A percentile compares a stretch with the other conserved stretches of the same genome.
phyloP scores from a whole-genome alignment of 352 stramenopile genomes.

The Aphanomyces cochlioides region DNA sequence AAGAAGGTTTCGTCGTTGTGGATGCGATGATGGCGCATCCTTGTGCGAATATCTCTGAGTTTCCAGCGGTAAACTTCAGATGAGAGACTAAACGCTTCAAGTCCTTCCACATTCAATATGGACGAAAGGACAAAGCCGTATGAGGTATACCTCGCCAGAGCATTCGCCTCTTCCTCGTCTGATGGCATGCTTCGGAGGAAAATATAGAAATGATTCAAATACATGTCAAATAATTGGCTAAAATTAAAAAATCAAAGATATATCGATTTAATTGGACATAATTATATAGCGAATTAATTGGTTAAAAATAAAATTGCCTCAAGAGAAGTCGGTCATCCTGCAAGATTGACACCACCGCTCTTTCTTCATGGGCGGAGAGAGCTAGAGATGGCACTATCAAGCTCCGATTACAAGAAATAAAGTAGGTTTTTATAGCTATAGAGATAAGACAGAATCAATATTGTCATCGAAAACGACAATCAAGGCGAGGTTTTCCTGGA shows the following conservation, averaged over 20 bases:
- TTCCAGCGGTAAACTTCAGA: constrained; percentile 24
- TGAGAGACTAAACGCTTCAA: neutral
- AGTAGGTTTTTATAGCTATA: neutral
- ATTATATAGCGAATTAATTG: no score
- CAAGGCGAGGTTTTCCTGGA: neutral
- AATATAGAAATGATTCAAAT: neutral
- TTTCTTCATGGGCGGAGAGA: no score
- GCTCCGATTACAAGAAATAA: no score
- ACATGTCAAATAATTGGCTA: no score
- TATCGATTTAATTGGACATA: no score
- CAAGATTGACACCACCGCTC: no score
- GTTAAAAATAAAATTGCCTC: no score
- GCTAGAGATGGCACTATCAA: no score
- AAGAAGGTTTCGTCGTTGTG: constrained; percentile 22
- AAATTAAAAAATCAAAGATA: no score
- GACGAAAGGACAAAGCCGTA: constrained; percentile 17
- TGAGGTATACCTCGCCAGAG: neutral
- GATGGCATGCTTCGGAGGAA: neutral
- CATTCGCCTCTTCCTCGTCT: neutral
- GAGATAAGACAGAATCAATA: constrained; percentile 1
- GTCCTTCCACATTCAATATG: neutral
- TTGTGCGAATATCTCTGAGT: constrained; percentile 10
- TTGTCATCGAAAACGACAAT: neutral
- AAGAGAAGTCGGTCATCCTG: no score
- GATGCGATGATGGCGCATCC: constrained; percentile 1